Evolutionary conservation across 805 yeast genomes (phyloP).

Genomic region (Metschnikowia matae): DNA sequence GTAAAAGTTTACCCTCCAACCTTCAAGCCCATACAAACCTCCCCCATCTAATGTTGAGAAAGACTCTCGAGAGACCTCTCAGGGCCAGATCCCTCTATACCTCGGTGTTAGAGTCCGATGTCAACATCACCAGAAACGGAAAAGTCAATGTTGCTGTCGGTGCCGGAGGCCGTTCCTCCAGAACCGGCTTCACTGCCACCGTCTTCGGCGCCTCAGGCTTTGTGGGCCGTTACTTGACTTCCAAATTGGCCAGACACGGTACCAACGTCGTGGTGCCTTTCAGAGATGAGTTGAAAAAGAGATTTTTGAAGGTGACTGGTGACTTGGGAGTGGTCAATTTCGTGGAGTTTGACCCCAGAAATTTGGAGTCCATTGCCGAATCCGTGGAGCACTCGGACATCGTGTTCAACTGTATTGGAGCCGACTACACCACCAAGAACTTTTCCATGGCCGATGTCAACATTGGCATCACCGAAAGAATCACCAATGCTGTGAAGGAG

Average conservation of each 20-base stretch:
- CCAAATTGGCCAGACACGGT: conserved; percentile 79
- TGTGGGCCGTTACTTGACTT: conserved; percentile 65
- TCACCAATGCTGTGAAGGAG: conserved; percentile 67
- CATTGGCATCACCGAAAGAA: conserved; percentile 72
- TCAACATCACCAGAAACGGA: conserved; percentile 70
- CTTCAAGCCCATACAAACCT: not conserved
- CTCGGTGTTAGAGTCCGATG: conserved; percentile 49
- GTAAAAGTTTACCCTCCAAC: conserved; percentile 2
- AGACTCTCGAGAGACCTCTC: conserved; percentile 15
- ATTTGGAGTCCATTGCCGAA: conserved; percentile 69
- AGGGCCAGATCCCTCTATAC: conserved; percentile 35
- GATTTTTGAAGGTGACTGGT: conserved; percentile 78
- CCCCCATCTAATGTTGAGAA: conserved; percentile 24
- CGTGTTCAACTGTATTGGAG: conserved; percentile 76
- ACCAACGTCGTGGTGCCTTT: conserved; percentile 73
- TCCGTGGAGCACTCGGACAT: conserved; percentile 78
- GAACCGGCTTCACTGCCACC: conserved; percentile 86
- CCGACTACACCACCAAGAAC: conserved; percentile 72
- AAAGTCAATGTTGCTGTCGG: conserved; percentile 71
- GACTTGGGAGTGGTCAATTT: conserved; percentile 85
- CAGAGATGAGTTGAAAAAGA: conserved; percentile 72
- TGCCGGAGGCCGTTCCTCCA: conserved; percentile 75
- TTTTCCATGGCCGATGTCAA: conserved; percentile 80
- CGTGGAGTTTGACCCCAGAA: conserved; percentile 78
- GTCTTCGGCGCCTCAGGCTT: conserved; percentile 83